Conservation (phyloP, 1,284 basidiomycete genomes). For the Peniophora sp. region DNA sequence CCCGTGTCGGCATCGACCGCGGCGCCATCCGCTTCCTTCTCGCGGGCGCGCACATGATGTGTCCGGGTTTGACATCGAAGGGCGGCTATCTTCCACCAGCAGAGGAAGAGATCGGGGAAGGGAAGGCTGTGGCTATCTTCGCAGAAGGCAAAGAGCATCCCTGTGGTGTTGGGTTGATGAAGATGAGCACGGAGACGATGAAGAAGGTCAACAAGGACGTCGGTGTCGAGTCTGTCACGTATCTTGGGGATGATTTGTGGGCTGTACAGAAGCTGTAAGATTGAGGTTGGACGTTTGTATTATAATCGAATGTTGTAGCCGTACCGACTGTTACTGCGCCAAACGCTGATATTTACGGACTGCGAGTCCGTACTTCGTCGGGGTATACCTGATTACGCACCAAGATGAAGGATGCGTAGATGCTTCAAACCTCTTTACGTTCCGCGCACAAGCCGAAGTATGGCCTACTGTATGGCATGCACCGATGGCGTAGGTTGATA, state of each 20-base stretch:
- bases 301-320: too few species aligned
- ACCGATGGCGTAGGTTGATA: too few species aligned
- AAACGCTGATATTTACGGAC: too few species aligned
- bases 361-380: too few species aligned
- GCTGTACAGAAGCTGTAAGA: conserved; percentile 61
- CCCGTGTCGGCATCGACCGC: conserved; percentile 86
- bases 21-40: conserved; percentile 98
- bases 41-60: conserved; percentile 93
- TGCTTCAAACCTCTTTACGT: too few species aligned
- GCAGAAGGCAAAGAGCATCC: conserved; percentile 97
- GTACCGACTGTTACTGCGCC: too few species aligned
- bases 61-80: conserved; percentile 88
- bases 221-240: conserved; percentile 82
- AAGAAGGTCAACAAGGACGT: conserved; percentile 84
- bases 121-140: conserved; percentile 76
- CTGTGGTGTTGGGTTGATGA: conserved; percentile 81
- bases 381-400: too few species aligned
- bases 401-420: too few species aligned
- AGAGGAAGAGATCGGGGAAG: conserved; percentile 60
- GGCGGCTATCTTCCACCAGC: conserved; percentile 84
- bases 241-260: conserved; percentile 91
- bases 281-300: neutral
- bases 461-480: too few species aligned
- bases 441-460: too few species aligned
- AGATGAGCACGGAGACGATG: conserved; percentile 85